These are phyloP conservation scores for Gracilaria caudata DNA, from an alignment of 23 red algal genomes.

Conservation along the genomic window DNA sequence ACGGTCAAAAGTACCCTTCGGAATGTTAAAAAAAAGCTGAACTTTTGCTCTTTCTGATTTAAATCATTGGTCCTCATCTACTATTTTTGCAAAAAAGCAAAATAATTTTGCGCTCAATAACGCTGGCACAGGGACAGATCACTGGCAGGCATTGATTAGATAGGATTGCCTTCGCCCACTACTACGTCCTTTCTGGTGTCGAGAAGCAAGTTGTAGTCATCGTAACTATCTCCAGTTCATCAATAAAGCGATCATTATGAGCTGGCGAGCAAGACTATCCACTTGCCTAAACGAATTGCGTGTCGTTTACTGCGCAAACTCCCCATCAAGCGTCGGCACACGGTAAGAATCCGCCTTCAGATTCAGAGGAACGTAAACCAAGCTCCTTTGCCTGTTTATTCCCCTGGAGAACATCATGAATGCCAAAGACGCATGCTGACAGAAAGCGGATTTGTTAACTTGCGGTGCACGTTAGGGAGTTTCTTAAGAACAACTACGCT, in stretches of 20 bases:
- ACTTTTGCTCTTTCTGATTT: too few species aligned
- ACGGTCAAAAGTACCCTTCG: too few species aligned
- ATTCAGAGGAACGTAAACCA: not conserved
- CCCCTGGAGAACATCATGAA: not conserved
- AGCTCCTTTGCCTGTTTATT: not conserved
- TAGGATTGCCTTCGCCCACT: too few species aligned
- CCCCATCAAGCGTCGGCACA: conserved; percentile 71
- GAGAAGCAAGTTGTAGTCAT: not conserved
- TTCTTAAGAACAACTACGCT: conserved; percentile 78
- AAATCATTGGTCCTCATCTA: too few species aligned
- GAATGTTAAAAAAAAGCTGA: too few species aligned
- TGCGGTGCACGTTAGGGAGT: conserved; percentile 41
- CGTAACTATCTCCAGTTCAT: not conserved
- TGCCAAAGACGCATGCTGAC: not conserved
- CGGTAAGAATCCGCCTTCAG: conserved; percentile 48
- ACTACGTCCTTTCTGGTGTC: too few species aligned
- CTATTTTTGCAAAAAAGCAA: too few species aligned
- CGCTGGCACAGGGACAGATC: too few species aligned
- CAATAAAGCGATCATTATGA: conserved; percentile 50
- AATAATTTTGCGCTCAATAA: too few species aligned
- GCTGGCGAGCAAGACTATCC: conserved; percentile 85
- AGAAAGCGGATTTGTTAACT: not conserved
- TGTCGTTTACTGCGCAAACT: conserved; percentile 80
- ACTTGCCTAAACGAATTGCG: conserved; percentile 84
- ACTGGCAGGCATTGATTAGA: too few species aligned